Percentiles rank a stretch among this genome's conserved stretches.
These are phyloP conservation scores for Globisporangium cylindrosporum DNA, from an alignment of 352 stramenopile species.

Conservation along the genomic window DNA sequence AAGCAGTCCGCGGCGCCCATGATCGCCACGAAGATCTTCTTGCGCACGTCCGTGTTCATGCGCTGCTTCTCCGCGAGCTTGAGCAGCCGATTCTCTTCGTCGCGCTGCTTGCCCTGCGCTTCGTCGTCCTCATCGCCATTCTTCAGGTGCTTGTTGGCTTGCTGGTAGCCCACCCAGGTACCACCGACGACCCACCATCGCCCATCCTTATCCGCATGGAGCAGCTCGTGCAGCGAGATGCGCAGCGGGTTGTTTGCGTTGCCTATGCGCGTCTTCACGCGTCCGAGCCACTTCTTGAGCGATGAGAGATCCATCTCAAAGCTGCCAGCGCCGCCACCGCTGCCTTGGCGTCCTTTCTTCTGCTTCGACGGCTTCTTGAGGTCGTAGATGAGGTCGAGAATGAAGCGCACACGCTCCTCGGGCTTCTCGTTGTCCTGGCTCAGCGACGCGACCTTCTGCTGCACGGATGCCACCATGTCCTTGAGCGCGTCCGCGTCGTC, in stretches of 20 bases:
- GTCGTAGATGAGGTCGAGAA: constrained; percentile 95
- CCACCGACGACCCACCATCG: constrained; percentile 97
- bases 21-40: constrained; percentile 96
- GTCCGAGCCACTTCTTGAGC: constrained; percentile 93
- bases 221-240: constrained; percentile 68
- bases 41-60: constrained; percentile 96
- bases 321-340: constrained; percentile 22
- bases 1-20: constrained; percentile 95
- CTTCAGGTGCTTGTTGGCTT: constrained; percentile 20
- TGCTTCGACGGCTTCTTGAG: constrained; percentile 95
- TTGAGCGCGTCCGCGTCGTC: constrained; percentile 84
- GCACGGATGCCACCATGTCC: constrained; percentile 82
- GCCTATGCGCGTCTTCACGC: constrained; percentile 89
- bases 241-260: constrained; percentile 74
- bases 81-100: constrained; percentile 73
- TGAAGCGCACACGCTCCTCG: constrained; percentile 76
- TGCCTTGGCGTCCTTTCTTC: constrained; percentile 58
- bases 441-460: constrained; percentile 64
- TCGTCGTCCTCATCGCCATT: constrained; percentile 17
- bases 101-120: constrained; percentile 19
- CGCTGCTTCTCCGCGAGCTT: constrained; percentile 93
- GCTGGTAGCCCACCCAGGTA: constrained; percentile 88
- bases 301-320: constrained; percentile 68
- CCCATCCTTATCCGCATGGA: constrained; percentile 85
- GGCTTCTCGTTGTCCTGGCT: constrained; percentile 24